Base-by-base conservation (phyloP, 208 protist genomes). In the Trichomonas tenax region DNA sequence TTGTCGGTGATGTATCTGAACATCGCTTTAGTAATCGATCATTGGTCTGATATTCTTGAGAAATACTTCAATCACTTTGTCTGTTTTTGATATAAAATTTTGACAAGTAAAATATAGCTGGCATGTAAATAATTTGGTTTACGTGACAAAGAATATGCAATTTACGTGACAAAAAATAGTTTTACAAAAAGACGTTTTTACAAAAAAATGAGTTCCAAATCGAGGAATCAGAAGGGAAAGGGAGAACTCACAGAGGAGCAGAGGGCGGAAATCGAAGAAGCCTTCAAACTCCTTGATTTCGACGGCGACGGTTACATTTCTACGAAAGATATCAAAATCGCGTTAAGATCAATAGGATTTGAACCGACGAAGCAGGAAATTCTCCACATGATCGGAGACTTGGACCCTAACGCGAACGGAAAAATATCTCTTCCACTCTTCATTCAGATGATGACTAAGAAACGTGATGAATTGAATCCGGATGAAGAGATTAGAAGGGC, bases 401-500 rank as follows among this genome's bases (percentile, higher is more conserved):
- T 46, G 9, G 82, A 46, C 48, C 17, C 34, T n/a, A 46, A 44
- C 3, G 34, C 34, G 21, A n/a, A 46, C 17, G 82, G 40, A 44
- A 40, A 31, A 89, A 89, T 89, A 17, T 44, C 23, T 46, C 23
- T 89, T 46, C 82, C 34, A n/a, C 17, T 46, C 0, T 89, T 89
- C 31, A 44, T 89, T 3, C 23, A 89, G 41, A 89, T 89, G 82
- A 89, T 89, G 82, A 44, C 40, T 34, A 89, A 44, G 31, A 89
- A 89, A 48, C 36, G 40, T 23, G 40, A 46, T n/a, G 82, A 89
- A 89, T 44, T 46, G 14, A 97, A 98, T 81, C 96, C 97, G 14
- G 26, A 90, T 26, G 97, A 98, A 95, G 97, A 98, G 86, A 98
- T 98, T 48, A 36, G 96, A 84, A 96, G 97, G n/a, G 97, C 97